Evolutionary conservation across 257 asterid genomes (phyloP).

Genomic region (Primulina tabacum): DNA sequence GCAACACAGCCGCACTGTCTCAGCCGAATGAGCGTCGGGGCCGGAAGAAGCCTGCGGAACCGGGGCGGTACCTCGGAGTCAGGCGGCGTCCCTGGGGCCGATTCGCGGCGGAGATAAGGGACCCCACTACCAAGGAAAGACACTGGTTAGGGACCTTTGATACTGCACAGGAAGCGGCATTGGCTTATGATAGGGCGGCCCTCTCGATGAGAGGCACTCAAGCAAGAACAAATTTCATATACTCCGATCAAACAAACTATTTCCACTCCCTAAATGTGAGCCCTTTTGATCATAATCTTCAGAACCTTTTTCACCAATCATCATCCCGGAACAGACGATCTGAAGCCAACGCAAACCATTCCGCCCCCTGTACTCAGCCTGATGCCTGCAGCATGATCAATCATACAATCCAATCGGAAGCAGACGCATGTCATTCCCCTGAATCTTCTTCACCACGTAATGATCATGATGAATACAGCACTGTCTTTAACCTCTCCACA

Average conservation of each 20-base stretch:
- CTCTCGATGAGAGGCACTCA: constrained; percentile 84
- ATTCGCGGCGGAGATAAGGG: constrained; percentile 91
- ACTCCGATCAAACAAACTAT: constrained; percentile 42
- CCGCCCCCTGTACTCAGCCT: neutral
- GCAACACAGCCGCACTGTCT: constrained; percentile 64
- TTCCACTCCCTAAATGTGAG: constrained; percentile 35
- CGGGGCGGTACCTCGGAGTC: constrained; percentile 86
- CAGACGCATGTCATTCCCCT: constrained; percentile 27
- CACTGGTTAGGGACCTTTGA: constrained; percentile 98
- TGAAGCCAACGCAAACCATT: constrained; percentile 2
- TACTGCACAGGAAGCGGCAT: constrained; percentile 96
- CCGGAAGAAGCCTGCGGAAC: constrained; percentile 70
- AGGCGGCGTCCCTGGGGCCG: constrained; percentile 96
- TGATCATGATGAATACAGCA: constrained; percentile 27
- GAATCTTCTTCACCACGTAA: constrained; percentile 38
- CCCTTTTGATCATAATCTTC: constrained; percentile 36
- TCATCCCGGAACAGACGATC: constrained; percentile 21
- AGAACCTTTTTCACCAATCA: constrained; percentile 27
- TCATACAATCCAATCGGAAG: constrained; percentile 24
- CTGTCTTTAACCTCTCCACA: constrained; percentile 32
- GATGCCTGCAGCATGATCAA: neutral
- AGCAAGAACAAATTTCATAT: constrained; percentile 83
- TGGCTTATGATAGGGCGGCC: constrained; percentile 95
- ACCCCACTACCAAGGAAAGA: constrained; percentile 87
- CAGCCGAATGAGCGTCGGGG: constrained; percentile 73